Conservation (phyloP, 169 alveolate genomes). For the Sarcocystis neurona region DNA sequence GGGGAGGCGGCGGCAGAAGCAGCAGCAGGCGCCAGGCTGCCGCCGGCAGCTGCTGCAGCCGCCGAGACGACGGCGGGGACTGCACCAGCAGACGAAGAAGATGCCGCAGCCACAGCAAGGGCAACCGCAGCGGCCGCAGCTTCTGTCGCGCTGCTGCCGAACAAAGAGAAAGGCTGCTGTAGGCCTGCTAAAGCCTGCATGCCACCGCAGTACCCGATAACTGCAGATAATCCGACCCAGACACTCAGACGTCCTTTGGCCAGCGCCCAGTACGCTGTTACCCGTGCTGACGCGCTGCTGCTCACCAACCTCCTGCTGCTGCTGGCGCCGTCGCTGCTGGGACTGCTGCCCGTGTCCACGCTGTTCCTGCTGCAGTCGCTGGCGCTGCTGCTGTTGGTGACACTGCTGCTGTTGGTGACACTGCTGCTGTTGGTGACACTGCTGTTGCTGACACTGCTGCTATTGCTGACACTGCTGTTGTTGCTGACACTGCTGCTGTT, state of each 20-base stretch:
- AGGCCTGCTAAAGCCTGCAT: constrained; percentile 28
- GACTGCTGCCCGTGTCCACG: background rate
- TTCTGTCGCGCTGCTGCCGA: no score
- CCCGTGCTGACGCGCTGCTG: background rate
- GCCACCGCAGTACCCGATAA: constrained; percentile 45
- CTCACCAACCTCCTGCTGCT: background rate
- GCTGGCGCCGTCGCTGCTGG: background rate
- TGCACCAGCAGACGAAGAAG: background rate
- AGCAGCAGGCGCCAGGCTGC: background rate
- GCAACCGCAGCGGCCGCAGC: background rate
- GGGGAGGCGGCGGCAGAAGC: constrained; percentile 31
- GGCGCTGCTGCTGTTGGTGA: background rate
- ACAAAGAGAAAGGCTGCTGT: no score
- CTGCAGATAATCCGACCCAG: constrained; percentile 38
- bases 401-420: no score
- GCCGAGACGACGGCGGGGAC: background rate
- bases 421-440: no score
- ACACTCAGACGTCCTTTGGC: constrained; percentile 55
- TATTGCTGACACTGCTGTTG: no score
- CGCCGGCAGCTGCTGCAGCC: background rate
- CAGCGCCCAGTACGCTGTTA: constrained; percentile 37
- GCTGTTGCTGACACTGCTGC: no score
- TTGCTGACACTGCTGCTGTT: no score
- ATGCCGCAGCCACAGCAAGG: background rate
- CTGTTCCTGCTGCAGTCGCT: background rate